Percentiles rank a stretch among this genome's conserved stretches.
Conservation (phyloP, 225 moss, liverwort and hornwort species). For the Bryum argenteum region DNA sequence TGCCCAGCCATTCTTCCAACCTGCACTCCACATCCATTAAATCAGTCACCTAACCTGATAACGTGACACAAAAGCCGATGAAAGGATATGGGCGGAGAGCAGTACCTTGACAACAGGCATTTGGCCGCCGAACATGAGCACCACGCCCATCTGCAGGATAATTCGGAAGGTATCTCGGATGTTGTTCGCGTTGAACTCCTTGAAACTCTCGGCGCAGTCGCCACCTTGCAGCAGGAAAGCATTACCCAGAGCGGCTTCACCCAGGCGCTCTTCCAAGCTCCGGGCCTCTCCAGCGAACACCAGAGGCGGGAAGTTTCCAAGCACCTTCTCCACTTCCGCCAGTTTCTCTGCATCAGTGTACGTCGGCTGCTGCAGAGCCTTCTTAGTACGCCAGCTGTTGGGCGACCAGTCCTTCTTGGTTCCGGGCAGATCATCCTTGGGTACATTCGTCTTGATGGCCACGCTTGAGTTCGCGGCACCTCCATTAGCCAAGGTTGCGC, state of each 20-base stretch:
- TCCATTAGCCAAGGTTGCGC: constrained; percentile 19
- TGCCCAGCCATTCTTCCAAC: constrained; percentile 41
- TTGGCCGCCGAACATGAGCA: constrained; percentile 67
- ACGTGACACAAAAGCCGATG: too few species aligned
- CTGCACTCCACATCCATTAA: neutral
- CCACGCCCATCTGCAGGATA: constrained; percentile 80
- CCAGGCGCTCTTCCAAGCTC: constrained; percentile 70
- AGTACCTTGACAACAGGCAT: constrained; percentile 20
- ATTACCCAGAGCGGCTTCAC: constrained; percentile 74
- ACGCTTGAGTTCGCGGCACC: neutral
- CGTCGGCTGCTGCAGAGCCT: constrained; percentile 64
- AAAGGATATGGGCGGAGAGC: too few species aligned
- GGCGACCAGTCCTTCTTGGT: constrained; percentile 41
- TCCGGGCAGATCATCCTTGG: constrained; percentile 25
- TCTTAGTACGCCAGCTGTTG: constrained; percentile 67
- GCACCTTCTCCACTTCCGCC: constrained; percentile 36
- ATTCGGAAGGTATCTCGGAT: constrained; percentile 87
- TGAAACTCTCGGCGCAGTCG: constrained; percentile 89
- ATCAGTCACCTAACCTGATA: too few species aligned
- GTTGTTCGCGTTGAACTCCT: constrained; percentile 83
- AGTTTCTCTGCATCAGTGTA: constrained; percentile 60
- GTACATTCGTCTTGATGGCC: constrained; percentile 17
- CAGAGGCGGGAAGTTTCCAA: constrained; percentile 64
- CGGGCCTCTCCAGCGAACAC: constrained; percentile 85
- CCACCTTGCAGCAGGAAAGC: constrained; percentile 83